phyloP scores from a whole-genome alignment of 1,139 yeast genomes.

The Diutina rugosa region DNA sequence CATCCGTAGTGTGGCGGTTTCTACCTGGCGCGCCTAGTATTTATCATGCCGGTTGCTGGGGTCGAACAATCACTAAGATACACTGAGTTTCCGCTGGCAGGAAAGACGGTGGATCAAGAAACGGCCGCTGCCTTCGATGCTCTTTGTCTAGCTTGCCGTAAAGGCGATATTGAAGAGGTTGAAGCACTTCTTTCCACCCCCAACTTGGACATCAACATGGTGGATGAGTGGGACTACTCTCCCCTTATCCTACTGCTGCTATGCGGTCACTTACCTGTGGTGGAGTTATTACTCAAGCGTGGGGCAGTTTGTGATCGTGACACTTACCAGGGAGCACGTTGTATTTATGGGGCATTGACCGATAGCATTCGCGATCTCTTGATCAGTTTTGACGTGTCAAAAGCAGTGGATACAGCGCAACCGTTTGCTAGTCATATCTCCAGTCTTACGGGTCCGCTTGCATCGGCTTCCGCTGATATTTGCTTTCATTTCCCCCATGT shows the following conservation, averaged over 20 bases:
- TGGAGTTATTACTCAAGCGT: conserved; percentile 38
- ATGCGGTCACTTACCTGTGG: conserved; percentile 62
- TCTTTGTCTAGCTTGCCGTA: conserved; percentile 55
- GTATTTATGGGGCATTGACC: conserved; percentile 66
- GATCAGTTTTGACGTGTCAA: conserved; percentile 51
- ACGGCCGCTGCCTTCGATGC: conserved; percentile 15
- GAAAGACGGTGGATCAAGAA: background rate
- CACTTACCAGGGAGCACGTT: conserved; percentile 69
- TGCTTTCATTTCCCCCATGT: conserved; percentile 13
- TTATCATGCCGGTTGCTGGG: background rate
- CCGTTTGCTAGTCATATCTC: conserved; percentile 67
- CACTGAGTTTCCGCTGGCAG: conserved; percentile 1
- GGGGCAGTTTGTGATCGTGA: conserved; percentile 76
- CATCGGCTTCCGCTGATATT: conserved; percentile 23
- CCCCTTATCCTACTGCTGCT: conserved; percentile 62
- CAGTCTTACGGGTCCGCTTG: conserved; percentile 20
- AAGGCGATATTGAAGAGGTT: conserved; percentile 54
- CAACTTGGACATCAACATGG: conserved; percentile 45
- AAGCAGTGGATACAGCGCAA: conserved; percentile 53
- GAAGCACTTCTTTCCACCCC: conserved; percentile 40
- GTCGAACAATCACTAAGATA: background rate
- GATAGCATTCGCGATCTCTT: conserved; percentile 49
- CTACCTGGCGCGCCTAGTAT: background rate
- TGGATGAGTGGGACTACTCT: conserved; percentile 64
- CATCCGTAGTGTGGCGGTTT: background rate